A percentile compares a stretch with the other conserved stretches of the same genome.
These are phyloP conservation scores for Takashimella koratensis DNA, from an alignment of 1,284 basidiomycete genomes.

Conservation along the genomic window DNA sequence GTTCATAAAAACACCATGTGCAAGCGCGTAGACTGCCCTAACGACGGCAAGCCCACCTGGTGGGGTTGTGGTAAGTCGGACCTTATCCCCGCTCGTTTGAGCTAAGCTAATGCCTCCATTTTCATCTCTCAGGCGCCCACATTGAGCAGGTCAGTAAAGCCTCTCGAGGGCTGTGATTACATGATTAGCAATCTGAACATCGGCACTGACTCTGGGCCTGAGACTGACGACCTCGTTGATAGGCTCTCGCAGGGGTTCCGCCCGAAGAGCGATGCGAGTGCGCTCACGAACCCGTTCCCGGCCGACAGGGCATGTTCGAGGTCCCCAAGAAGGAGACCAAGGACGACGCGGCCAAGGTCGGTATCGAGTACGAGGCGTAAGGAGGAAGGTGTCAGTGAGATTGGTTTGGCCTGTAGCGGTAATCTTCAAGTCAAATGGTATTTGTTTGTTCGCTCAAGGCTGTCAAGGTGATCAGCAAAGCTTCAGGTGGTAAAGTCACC, in stretches of 20 bases:
- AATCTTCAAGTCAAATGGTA: no score
- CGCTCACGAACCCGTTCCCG: constrained; percentile 37
- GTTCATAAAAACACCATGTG: constrained; percentile 47
- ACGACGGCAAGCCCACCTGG: constrained; percentile 48
- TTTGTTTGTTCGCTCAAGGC: no score
- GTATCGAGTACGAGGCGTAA: background rate
- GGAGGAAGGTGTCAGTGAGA: no score
- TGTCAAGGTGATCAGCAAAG: background rate
- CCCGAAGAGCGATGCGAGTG: constrained; percentile 37
- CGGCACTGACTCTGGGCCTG: no score
- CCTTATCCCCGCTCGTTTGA: background rate
- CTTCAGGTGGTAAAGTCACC: background rate
- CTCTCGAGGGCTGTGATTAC: no score
- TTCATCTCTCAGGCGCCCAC: constrained; percentile 33
- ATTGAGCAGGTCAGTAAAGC: constrained; percentile 39
- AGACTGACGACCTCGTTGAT: no score
- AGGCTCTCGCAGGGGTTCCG: constrained; percentile 40
- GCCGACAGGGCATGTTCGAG: constrained; percentile 38
- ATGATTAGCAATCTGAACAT: no score
- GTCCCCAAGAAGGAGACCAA: constrained; percentile 16
- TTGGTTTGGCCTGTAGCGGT: no score
- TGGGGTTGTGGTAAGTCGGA: constrained; percentile 47
- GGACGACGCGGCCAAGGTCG: background rate
- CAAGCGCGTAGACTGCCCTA: constrained; percentile 44
- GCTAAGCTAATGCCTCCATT: background rate